Conservation (phyloP, 1,284 basidiomycete genomes). For the Puccinia polysora region DNA sequence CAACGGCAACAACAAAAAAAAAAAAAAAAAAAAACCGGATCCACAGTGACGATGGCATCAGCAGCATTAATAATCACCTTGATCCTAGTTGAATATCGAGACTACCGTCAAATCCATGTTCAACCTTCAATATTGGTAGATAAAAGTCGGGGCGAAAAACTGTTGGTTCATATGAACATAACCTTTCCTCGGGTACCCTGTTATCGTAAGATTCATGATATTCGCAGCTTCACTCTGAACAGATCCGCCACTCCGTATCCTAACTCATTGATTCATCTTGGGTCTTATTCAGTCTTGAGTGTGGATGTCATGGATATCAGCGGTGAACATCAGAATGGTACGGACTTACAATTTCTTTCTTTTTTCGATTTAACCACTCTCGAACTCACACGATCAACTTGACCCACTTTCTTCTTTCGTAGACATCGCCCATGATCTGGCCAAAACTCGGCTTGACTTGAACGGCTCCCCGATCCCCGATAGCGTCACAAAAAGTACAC, state of each 20-base stretch:
- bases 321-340: slow-evolving; percentile 75
- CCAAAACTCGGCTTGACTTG: slow-evolving; percentile 71
- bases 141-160: slow-evolving; percentile 84
- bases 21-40: too few species aligned
- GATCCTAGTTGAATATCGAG: slow-evolving; percentile 86
- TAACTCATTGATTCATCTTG: slow-evolving; percentile 2
- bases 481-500: slow-evolving; percentile 53
- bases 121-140: slow-evolving; percentile 71
- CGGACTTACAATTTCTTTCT: slow-evolving; percentile 28
- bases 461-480: slow-evolving; percentile 61
- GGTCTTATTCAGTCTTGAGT: slow-evolving; percentile 66
- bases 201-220: slow-evolving; percentile 62
- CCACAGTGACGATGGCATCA: slow-evolving; percentile 74
- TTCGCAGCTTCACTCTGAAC: neutral
- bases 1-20: too few species aligned
- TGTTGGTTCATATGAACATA: slow-evolving; percentile 85
- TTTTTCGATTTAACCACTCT: neutral
- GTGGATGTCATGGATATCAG: slow-evolving; percentile 97
- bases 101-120: slow-evolving; percentile 79
- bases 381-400: neutral
- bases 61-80: slow-evolving; percentile 86
- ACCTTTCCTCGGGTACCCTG: slow-evolving; percentile 96
- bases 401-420: slow-evolving; percentile 6
- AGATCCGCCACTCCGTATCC: too few species aligned
- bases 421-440: slow-evolving; percentile 81